These are phyloP conservation scores for Colletotrichum endophyticum DNA, from an alignment of 2,329 filamentous ascomycete species.

Conservation along the genomic window DNA sequence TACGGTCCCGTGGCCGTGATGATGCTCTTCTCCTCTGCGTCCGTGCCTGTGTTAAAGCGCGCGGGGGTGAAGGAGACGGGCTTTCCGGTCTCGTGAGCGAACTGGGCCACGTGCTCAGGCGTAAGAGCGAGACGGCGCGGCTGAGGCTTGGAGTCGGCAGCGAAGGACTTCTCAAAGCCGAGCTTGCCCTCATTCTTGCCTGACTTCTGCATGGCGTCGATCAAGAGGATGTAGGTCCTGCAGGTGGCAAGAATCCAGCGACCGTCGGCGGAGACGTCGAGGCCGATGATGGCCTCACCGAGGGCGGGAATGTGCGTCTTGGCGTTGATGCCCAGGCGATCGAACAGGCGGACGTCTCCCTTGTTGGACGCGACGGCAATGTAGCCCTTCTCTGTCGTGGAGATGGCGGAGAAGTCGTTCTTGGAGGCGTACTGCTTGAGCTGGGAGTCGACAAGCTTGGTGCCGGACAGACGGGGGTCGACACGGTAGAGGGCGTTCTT, in stretches of 20 bases:
- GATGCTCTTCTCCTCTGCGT: constrained; percentile 86
- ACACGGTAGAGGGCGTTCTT: constrained; percentile 92
- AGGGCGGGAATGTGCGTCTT: constrained; percentile 97
- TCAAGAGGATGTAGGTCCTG: constrained; percentile 90
- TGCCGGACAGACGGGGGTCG: constrained; percentile 86
- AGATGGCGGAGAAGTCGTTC: constrained; percentile 94
- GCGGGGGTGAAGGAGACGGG: constrained; percentile 88
- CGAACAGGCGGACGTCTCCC: constrained; percentile 95
- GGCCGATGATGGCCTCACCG: constrained; percentile 90
- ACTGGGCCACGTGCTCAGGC: constrained; percentile 93
- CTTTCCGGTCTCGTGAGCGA: constrained; percentile 92
- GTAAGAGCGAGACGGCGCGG: constrained; percentile 88
- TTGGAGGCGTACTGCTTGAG: constrained; percentile 97
- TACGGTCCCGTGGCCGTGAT: constrained; percentile 97
- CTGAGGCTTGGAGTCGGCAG: constrained; percentile 91
- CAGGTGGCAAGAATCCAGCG: constrained; percentile 96
- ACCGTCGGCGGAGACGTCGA: constrained; percentile 94
- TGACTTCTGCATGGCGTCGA: constrained; percentile 87
- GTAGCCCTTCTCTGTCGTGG: constrained; percentile 95
- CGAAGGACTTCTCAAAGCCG: constrained; percentile 94
- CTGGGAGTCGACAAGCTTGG: constrained; percentile 91
- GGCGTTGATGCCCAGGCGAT: constrained; percentile 93
- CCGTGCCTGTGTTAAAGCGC: constrained; percentile 89
- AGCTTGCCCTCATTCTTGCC: constrained; percentile 98
- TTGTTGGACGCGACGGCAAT: constrained; percentile 98